Evolutionary conservation across 768 basidiomycete genomes (phyloP), one percentile per base, ranked within the genome.

Genomic region (Pulveroboletus sp.): DNA sequence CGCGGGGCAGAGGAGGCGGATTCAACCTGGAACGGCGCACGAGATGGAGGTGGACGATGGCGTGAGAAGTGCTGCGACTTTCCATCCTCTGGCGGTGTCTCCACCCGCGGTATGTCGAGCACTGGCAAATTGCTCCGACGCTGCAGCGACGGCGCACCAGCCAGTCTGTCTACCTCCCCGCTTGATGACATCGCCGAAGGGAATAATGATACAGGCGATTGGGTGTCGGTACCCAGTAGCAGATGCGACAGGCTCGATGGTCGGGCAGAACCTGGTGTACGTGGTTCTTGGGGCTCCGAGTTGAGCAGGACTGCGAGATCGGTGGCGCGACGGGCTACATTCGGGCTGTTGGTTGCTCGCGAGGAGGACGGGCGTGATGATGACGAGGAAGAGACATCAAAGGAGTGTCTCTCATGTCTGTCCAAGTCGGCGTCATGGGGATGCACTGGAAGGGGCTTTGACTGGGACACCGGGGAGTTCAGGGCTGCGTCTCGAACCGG

Each of bases 401-500:
- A 66, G 40, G 57, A 43, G 51, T 51, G 61, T 38, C 60, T 58
- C 12, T 65, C 65, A 36, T 62, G 54, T 49, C 60, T 67, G 38
- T 63, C 64, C 43, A 27, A 5, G 51, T 66, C 69, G 51, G 43
- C 52, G 51, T 61, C 63, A 46, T 67, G 51, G 30, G 54, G 41
- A 41, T 65, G 58, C 18, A 28, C 5, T 33, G 59, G 59, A 46
- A 74, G 71, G 54, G 72, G 49, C 59, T 69, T 70, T 43, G 76
- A 63, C 56, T 75, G 74, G 36, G 76, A 74, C 59, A 81, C 67
- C 28, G 87, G 87, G 38, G 85, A 86, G 69, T 87, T 87, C 60
- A 86, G 79, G 61, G 89, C 85, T 54, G 89, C 89, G 77, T 90
- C 89, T 67, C 89, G 80, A 54, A 91, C 87, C 61, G 89, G 87